Conservation (phyloP, 768 basidiomycete genomes). For the Suillus sp. region DNA sequence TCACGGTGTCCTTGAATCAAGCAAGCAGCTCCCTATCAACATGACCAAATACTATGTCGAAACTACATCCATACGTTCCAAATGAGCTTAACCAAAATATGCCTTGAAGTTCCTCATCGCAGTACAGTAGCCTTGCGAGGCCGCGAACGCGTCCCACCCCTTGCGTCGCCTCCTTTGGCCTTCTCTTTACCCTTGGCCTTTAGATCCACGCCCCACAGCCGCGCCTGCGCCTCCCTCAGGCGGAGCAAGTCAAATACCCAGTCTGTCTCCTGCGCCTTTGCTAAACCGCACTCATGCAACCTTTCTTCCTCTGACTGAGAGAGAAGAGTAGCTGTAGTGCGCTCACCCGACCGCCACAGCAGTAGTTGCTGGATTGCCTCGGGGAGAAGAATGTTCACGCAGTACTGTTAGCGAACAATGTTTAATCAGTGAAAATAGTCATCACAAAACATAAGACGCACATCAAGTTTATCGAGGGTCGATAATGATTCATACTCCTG, state of each 20-base stretch:
- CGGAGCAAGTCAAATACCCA: conserved; percentile 68
- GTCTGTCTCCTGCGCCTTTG: conserved; percentile 54
- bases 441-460: conserved; percentile 27
- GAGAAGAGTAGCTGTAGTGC: conserved; percentile 51
- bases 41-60: conserved; percentile 1
- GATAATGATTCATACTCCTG: conserved; percentile 47
- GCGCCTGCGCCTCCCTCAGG: conserved; percentile 39
- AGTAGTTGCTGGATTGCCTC: conserved; percentile 73
- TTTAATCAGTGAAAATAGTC: conserved; percentile 9
- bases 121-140: conserved; percentile 25
- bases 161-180: conserved; percentile 18
- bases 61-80: background rate
- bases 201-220: conserved; percentile 38
- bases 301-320: conserved; percentile 54
- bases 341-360: conserved; percentile 68
- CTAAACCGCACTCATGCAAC: conserved; percentile 51
- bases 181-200: conserved; percentile 31
- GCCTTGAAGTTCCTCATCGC: conserved; percentile 13
- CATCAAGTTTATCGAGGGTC: conserved; percentile 53
- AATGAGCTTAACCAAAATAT: background rate
- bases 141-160: conserved; percentile 35
- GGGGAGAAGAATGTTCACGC: conserved; percentile 68
- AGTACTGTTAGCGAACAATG: conserved; percentile 51
- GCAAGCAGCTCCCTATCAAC: background rate
- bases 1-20: background rate